Conservation (phyloP, 1,139 yeast genomes). For the Candida sp. region DNA sequence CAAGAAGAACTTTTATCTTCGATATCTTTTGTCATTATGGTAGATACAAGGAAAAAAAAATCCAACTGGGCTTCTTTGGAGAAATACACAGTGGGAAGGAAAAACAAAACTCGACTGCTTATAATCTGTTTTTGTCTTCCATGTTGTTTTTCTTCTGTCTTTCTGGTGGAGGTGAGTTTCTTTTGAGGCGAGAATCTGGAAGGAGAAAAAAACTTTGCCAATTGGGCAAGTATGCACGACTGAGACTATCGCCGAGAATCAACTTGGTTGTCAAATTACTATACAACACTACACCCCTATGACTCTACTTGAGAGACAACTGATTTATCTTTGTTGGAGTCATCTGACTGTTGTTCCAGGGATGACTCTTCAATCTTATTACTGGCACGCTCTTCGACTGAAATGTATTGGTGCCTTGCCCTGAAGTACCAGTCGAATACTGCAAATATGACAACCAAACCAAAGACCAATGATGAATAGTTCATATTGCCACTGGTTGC, state of each 20-base stretch:
- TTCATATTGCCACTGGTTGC: constrained; percentile 50
- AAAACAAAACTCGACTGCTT: neutral
- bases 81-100: neutral
- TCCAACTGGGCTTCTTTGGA: neutral
- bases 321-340: neutral
- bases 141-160: no score
- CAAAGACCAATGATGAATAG: constrained; percentile 47
- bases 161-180: no score
- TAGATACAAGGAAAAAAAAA: neutral
- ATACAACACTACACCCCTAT: neutral
- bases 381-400: constrained; percentile 26
- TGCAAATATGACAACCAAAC: constrained; percentile 32
- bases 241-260: no score
- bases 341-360: neutral
- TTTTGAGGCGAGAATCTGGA: no score
- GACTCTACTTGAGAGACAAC: neutral
- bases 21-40: constrained; percentile 13
- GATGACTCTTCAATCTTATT: constrained; percentile 26
- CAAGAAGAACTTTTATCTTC: constrained; percentile 10
- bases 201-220: no score
- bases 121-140: no score
- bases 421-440: constrained; percentile 41
- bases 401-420: constrained; percentile 36
- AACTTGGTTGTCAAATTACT: no score
- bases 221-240: no score